Conservation (phyloP, 1,284 basidiomycete genomes). For the Phellinidium pouzarii region DNA sequence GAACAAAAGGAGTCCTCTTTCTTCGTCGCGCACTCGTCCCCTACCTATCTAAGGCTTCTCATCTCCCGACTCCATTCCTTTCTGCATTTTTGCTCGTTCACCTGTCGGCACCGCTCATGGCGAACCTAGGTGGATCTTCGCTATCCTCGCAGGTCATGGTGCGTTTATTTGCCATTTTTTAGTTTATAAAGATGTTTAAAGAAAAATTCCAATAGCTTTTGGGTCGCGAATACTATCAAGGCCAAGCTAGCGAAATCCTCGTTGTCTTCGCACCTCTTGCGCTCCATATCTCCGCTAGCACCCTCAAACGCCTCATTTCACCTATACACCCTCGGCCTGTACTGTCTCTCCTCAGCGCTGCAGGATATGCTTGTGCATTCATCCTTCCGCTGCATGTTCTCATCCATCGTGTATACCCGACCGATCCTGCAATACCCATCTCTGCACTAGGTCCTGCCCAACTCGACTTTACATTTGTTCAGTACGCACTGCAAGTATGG, state of each 20-base stretch:
- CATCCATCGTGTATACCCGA: slow-evolving; percentile 52
- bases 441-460: slow-evolving; percentile 58
- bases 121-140: slow-evolving; percentile 59
- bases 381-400: slow-evolving; percentile 59
- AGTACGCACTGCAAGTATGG: slow-evolving; percentile 53
- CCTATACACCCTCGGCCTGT: slow-evolving; percentile 24
- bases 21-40: slow-evolving; percentile 12
- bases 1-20: too few relatives aligned
- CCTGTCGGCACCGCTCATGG: slow-evolving; percentile 58
- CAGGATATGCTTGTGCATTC: slow-evolving; percentile 48
- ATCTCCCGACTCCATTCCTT: slow-evolving; percentile 56
- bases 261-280: slow-evolving; percentile 55
- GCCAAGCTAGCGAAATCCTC: slow-evolving; percentile 51
- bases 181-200: neutral
- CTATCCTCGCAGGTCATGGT: slow-evolving; percentile 68
- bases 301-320: slow-evolving; percentile 47
- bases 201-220: slow-evolving; percentile 41
- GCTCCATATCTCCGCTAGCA: slow-evolving; percentile 48
- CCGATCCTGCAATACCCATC: slow-evolving; percentile 39
- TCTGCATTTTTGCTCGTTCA: slow-evolving; percentile 60
- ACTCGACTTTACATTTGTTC: slow-evolving; percentile 71
- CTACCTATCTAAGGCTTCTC: slow-evolving; percentile 40
- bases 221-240: slow-evolving; percentile 76
- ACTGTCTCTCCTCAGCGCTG: slow-evolving; percentile 40
- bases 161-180: slow-evolving; percentile 19